Evolutionary conservation across 2,329 filamentous ascomycete species (phyloP).

Genomic region (Huntiella bhutanensis): DNA sequence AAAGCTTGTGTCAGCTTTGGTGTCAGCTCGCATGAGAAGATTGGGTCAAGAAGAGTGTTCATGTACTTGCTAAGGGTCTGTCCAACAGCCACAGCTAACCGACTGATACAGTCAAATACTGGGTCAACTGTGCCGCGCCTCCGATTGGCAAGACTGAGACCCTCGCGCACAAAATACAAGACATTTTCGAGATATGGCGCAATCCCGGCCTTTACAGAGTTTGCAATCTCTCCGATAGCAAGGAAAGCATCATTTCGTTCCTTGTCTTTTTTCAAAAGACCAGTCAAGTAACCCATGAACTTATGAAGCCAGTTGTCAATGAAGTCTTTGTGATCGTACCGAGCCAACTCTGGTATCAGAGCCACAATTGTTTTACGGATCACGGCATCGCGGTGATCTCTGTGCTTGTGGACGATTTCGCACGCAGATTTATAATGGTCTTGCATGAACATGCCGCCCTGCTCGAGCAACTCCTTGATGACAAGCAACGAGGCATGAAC

Average conservation of each 20-base stretch:
- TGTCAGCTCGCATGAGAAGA: constrained; percentile 89
- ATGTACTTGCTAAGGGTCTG: constrained; percentile 98
- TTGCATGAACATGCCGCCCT: constrained; percentile 99
- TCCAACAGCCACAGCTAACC: constrained; percentile 83
- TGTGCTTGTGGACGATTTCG: constrained; percentile 79
- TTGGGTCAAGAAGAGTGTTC: constrained; percentile 83
- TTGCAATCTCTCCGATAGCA: constrained; percentile 88
- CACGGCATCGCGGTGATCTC: constrained; percentile 75
- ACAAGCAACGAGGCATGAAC: constrained; percentile 90
- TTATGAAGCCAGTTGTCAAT: constrained; percentile 73
- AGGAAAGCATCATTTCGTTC: constrained; percentile 88
- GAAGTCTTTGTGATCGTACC: constrained; percentile 83
- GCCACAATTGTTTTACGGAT: constrained; percentile 80
- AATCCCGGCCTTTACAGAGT: constrained; percentile 88
- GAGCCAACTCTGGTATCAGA: constrained; percentile 80
- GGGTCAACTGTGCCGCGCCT: constrained; percentile 49
- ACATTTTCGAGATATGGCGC: constrained; percentile 90
- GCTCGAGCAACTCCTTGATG: constrained; percentile 77
- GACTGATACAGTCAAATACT: constrained; percentile 95
- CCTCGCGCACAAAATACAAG: constrained; percentile 81
- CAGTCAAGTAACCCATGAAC: constrained; percentile 91
- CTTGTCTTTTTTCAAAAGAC: constrained; percentile 85
- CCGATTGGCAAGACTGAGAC: constrained; percentile 60
- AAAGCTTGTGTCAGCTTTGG: constrained; percentile 86
- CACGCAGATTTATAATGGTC: constrained; percentile 81